phyloP scores from a whole-genome alignment of 169 alveolate species.

The Theileria sp. region DNA sequence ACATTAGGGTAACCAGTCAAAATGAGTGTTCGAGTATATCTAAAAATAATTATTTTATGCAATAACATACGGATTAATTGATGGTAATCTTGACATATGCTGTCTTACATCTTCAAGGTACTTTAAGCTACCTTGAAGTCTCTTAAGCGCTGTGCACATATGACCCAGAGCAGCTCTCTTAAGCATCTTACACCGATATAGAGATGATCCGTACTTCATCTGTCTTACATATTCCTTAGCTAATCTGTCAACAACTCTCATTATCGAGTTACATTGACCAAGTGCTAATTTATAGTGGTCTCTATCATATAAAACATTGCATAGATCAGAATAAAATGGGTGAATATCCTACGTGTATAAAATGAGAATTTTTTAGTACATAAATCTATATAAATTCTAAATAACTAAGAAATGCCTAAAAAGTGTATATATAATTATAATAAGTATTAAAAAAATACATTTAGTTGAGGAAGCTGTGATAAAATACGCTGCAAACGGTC shows the following conservation, averaged over 20 bases:
- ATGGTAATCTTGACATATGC: conserved; percentile 95
- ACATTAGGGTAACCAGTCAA: conserved; percentile 99
- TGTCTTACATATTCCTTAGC: conserved; percentile 96
- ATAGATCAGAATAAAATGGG: conserved; percentile 97
- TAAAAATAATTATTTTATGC: not conserved
- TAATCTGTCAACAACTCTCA: conserved; percentile 87
- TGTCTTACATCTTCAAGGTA: conserved; percentile 98
- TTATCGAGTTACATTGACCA: conserved; percentile 94
- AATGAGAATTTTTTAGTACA: not conserved
- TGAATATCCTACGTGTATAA: conserved; percentile 88
- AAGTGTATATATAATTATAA: not conserved
- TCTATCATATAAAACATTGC: conserved; percentile 96
- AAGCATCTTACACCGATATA: conserved; percentile 95
- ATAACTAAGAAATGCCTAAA: not conserved
- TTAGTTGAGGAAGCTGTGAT: conserved; percentile 94
- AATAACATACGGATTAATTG: conserved; percentile 91
- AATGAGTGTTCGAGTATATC: conserved; percentile 85
- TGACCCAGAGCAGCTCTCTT: conserved; percentile 98
- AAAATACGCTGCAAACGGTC: conserved; percentile 93
- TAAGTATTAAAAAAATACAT: conserved; percentile 69
- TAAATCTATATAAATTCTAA: not conserved
- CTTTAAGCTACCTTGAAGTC: conserved; percentile 89
- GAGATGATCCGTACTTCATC: conserved; percentile 94
- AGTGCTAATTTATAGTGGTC: conserved; percentile 99
- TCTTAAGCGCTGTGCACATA: conserved; percentile 94